Conservation (phyloP, 2,329 filamentous ascomycete species). For the Penicillium carneum region DNA sequence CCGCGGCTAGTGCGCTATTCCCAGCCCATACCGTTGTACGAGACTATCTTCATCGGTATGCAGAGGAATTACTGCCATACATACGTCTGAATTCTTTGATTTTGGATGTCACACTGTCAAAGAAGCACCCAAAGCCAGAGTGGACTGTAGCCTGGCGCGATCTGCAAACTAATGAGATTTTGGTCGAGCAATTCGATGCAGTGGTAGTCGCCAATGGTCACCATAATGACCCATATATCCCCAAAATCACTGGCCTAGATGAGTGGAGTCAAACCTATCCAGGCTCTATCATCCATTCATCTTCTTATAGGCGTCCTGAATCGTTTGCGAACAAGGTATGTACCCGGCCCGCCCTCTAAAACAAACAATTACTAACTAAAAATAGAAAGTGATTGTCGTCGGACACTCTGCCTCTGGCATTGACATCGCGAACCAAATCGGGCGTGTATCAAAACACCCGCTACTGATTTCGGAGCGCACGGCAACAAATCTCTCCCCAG, state of each 20-base stretch:
- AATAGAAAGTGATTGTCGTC: conserved; percentile 26
- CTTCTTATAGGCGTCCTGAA: conserved; percentile 17
- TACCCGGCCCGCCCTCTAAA: not conserved
- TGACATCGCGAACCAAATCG: conserved; percentile 22
- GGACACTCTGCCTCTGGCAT: conserved; percentile 25
- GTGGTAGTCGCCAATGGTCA: conserved; percentile 24
- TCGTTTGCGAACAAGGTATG: conserved; percentile 17
- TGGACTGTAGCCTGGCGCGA: conserved; percentile 20
- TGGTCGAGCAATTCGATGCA: conserved; percentile 12
- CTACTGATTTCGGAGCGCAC: conserved; percentile 22
- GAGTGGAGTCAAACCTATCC: conserved; percentile 16
- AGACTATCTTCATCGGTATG: conserved; percentile 23
- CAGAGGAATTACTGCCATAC: conserved; percentile 12
- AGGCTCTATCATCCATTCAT: conserved; percentile 19
- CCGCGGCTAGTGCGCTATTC: conserved; percentile 8
- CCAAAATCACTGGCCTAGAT: conserved; percentile 9
- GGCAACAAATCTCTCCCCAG: conserved; percentile 9
- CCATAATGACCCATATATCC: conserved; percentile 22
- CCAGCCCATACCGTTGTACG: conserved; percentile 16
- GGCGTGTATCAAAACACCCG: conserved; percentile 17
- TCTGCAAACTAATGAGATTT: not conserved
- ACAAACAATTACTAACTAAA: not conserved
- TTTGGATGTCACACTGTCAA: conserved; percentile 3
- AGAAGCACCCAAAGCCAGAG: not conserved
- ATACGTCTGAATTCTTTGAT: conserved; percentile 16